A percentile compares a stretch with the other conserved stretches of the same genome.
These are phyloP conservation scores for Cantharellus cinnabarinus DNA, from an alignment of 768 basidiomycete species.

Conservation along the genomic window DNA sequence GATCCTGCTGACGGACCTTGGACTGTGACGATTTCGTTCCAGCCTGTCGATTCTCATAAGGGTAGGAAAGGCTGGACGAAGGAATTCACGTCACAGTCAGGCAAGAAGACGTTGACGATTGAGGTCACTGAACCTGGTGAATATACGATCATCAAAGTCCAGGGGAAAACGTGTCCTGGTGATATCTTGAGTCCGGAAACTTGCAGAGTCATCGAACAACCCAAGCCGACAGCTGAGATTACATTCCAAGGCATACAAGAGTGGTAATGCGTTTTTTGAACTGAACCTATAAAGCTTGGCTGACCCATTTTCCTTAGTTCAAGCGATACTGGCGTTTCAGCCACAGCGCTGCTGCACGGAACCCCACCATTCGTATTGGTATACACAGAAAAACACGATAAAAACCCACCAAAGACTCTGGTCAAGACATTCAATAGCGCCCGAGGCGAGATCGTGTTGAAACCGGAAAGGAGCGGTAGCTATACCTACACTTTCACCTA, in stretches of 20 bases:
- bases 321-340: conserved; percentile 80
- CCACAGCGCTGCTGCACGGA: conserved; percentile 68
- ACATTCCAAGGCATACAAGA: conserved; percentile 80
- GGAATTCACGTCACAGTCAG: conserved; percentile 30
- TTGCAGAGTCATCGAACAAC: conserved; percentile 56
- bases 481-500: conserved; percentile 67
- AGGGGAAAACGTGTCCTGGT: conserved; percentile 61
- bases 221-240: conserved; percentile 64
- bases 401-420: neutral
- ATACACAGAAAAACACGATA: conserved; percentile 51
- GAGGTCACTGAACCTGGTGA: conserved; percentile 47
- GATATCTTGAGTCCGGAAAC: conserved; percentile 68
- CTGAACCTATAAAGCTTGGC: neutral
- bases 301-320: conserved; percentile 28
- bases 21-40: conserved; percentile 42
- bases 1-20: conserved; percentile 49
- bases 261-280: conserved; percentile 32
- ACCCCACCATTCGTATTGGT: conserved; percentile 74
- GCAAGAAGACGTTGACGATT: conserved; percentile 26
- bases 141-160: conserved; percentile 49
- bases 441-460: conserved; percentile 58
- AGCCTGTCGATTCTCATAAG: conserved; percentile 19
- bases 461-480: conserved; percentile 76
- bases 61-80: conserved; percentile 30
- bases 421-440: conserved; percentile 1